Evolutionary conservation across 352 stramenopile species (phyloP).

Genomic region (Globisporangium paroecandrum): DNA sequence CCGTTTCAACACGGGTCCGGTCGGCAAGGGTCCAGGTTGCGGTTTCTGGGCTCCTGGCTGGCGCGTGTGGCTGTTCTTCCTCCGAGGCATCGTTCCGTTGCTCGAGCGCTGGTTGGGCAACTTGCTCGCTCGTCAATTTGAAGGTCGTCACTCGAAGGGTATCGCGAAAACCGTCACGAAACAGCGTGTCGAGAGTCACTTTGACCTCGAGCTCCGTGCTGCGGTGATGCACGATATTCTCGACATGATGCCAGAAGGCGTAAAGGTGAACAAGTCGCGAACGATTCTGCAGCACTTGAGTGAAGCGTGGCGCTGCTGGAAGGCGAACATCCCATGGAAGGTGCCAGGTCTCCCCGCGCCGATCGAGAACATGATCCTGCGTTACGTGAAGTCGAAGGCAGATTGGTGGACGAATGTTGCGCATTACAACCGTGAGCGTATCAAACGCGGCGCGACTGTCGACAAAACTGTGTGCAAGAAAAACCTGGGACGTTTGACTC

Average conservation of each 20-base stretch:
- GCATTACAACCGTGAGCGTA: slow-evolving; percentile 99
- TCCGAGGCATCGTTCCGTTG: slow-evolving; percentile 97
- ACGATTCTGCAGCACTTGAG: slow-evolving; percentile 98
- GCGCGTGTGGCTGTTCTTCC: slow-evolving; percentile 99
- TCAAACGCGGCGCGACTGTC: slow-evolving; percentile 98
- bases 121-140: slow-evolving; percentile 98
- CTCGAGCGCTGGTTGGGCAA: slow-evolving; percentile 99
- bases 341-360: slow-evolving; percentile 98
- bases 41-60: slow-evolving; percentile 99
- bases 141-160: slow-evolving; percentile 98
- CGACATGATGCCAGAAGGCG: slow-evolving; percentile 99
- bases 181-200: slow-evolving; percentile 99
- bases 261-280: slow-evolving; percentile 99
- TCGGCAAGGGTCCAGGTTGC: slow-evolving; percentile 98
- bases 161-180: slow-evolving; percentile 99
- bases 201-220: slow-evolving; percentile 98
- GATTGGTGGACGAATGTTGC: slow-evolving; percentile 99
- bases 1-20: slow-evolving; percentile 99
- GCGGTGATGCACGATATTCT: slow-evolving; percentile 99
- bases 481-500: slow-evolving; percentile 97
- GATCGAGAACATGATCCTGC: slow-evolving; percentile 99
- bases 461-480: slow-evolving; percentile 99
- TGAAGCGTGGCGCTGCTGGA: slow-evolving; percentile 98
- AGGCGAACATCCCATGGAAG: slow-evolving; percentile 99
- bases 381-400: slow-evolving; percentile 99